phyloP scores from a whole-genome alignment of 441 rosid genomes.

The Jatropha multifida region DNA sequence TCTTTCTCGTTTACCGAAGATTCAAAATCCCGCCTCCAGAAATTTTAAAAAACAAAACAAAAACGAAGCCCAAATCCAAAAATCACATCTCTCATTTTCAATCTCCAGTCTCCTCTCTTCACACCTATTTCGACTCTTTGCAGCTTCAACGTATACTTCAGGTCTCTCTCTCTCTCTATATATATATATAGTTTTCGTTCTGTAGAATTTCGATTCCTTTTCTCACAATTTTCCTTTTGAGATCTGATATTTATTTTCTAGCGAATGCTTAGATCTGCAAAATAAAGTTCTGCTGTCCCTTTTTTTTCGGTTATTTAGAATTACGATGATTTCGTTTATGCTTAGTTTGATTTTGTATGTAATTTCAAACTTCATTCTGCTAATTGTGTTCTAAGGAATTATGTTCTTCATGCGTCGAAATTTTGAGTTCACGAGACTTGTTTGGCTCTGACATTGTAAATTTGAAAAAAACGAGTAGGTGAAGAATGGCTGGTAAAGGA shows the following conservation, averaged over 20 bases:
- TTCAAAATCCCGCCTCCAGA: constrained; percentile 15
- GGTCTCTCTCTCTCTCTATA: constrained; percentile 17
- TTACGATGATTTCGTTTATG: background rate
- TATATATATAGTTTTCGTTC: background rate
- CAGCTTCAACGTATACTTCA: background rate
- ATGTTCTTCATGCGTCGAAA: background rate
- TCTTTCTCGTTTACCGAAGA: background rate
- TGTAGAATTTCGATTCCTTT: background rate
- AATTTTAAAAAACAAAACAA: background rate
- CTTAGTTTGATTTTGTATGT: background rate
- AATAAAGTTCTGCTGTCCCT: background rate
- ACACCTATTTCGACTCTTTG: background rate
- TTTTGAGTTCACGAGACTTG: background rate
- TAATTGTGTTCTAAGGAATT: background rate
- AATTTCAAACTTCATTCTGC: background rate
- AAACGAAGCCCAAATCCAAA: background rate
- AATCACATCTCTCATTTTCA: background rate
- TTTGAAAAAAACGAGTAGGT: constrained; percentile 6
- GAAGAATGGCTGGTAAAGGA: constrained; percentile 90
- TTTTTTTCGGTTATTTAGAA: background rate
- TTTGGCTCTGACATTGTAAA: too few relatives aligned
- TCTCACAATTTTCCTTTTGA: background rate
- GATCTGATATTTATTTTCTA: background rate
- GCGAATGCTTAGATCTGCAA: background rate
- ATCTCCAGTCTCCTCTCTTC: background rate